Evolutionary conservation across 2,329 filamentous ascomycete genomes (phyloP), one percentile per base, ranked within the genome.

Genomic region (Aspergillus awamori): DNA sequence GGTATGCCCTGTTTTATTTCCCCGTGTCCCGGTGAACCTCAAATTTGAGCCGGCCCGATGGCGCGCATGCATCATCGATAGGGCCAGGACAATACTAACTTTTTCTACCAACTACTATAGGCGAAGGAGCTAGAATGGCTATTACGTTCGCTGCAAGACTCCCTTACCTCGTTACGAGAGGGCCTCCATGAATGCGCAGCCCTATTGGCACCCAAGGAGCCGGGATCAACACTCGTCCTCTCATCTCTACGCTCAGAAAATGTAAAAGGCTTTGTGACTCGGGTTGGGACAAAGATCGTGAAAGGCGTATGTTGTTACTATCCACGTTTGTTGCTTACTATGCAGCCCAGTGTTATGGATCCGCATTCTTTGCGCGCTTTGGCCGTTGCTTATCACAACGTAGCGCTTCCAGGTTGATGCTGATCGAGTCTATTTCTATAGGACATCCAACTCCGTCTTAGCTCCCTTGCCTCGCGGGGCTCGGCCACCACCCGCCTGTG

Each of bases 221-320:
- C 89, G 1, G 93, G 93, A 8, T 93, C 89, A 69, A 99, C 94
- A 0, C 86, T 99, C 28, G 93, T 95, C 30, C 84, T 99, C 67
- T 95, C 91, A 63, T 96, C 93, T 13, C 85, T 90, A 59, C 87
- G 93, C 59, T 94, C 92, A 58, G 95, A 99, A 80, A 87, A 86
- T 67, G 88, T 98, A 64, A 99, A 99, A 77, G 95, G 95, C 17
- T 91, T 92, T 69, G 87, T 98, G 62, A 98, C 94, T 1, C 87
- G 95, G 57, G 87, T 96, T 38, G 95, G 95, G 41, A 92, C 92
- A n/a, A 87, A 90, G 55, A 89, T 99, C 65, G 89, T 96, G 65
- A 97, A 96, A 76, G 94, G 93, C 67, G 91, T 93, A 82, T 69
- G 88, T 83, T 49, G 45, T 53, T 24, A 22, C 15, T 8, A 17